Base-by-base conservation (phyloP, 352 stramenopile genomes). In the Thraustochytrium sp. region DNA sequence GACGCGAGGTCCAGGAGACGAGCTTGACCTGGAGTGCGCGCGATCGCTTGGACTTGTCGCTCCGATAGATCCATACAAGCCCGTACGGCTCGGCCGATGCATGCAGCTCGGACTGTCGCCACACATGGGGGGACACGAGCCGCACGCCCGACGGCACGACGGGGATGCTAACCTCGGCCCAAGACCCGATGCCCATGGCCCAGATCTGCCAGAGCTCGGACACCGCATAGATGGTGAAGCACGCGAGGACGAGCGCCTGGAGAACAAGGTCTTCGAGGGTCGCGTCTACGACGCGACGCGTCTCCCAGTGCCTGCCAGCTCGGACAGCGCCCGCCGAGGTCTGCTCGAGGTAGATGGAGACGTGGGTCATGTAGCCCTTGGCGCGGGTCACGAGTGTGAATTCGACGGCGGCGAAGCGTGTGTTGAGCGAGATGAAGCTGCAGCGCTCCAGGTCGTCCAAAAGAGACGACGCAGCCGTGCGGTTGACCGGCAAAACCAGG, bases 381-480 rank as follows among this genome's bases (percentile, higher is more conserved):
- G 55, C 21, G 21, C 55, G 75, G 23, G 34, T 84, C n/a, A 84
- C 85, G n/a, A 84, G 26, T 5, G 55, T 84, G n/a, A 84, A 80
- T 16, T 84, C 75, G 23, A 84, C 8, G 11, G 31, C 49, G 44
- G 61, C 61, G 26, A 83, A 23, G 13, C 75, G 55, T 23, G 75
- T 84, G 38, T 84, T 83, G n/a, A 84, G 29, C 2, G 53, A 53
- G 5, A 84, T n/a, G 26, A 84, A 84, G 36, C 8, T 31, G 49
- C 75, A 84, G 21, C 21, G 26, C 18, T 46, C 23, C 48, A 80
- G 68, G 46, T 72, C 59, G 21, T 44, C 26, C 34, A 72, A 29
- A 26, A 72, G 59, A 18, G 13, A 5, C 18, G 8, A 13, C n/a
- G 59, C 59, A 18, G 13, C 26, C 11, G 34, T 26, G 23, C 21